Evolutionary conservation across 345 rosid species (phyloP), one percentile per base, ranked within the genome.

Genomic region (Capsella bursapastoris): DNA sequence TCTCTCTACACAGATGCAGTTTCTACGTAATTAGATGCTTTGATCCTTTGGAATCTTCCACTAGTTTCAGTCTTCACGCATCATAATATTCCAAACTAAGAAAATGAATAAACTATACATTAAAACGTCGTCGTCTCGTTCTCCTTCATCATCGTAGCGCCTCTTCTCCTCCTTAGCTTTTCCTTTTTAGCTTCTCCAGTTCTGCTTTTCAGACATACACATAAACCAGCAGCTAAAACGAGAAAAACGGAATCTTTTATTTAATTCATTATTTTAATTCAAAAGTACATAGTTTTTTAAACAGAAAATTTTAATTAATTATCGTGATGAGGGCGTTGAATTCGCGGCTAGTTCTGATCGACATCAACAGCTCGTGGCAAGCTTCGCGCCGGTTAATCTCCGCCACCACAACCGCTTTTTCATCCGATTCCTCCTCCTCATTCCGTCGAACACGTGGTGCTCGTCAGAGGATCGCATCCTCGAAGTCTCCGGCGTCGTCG

Each of bases 11-110:
- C 74, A 63, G 58, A 73, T 77, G 61, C 75, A 71, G 67, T 75
- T 82, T 76, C 86, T 83, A 66, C 62, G 72, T 43, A 45, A 47
- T 15, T 15, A 15, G 91, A 85, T 84, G 93, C 81, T 72, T 71
- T 71, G 73, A 87, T 91, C 41, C 97, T 74, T 77, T 53, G 79
- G 93, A 88, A 94, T 94, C 97, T 88, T 87, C 92, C 76, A 72
- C 64, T 65, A 67, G 25, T 80, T 18, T 49, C 78, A 29, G 48
- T 70, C 71, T 64, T 64, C 71, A 70, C 80, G 76, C 72, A 48
- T 70, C 79, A 5, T 62, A 61, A 53, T 60, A 60, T 75, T 58
- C 8, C n/a, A 8, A 40, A 29, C 8, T 9, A 8, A 1, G 15
- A 71, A 41, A 59, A 6, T 22, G 4, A 37, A 16, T 52, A 65